Base-by-base conservation (phyloP, 2,329 filamentous ascomycete species). In the Ascomycota sp. region DNA sequence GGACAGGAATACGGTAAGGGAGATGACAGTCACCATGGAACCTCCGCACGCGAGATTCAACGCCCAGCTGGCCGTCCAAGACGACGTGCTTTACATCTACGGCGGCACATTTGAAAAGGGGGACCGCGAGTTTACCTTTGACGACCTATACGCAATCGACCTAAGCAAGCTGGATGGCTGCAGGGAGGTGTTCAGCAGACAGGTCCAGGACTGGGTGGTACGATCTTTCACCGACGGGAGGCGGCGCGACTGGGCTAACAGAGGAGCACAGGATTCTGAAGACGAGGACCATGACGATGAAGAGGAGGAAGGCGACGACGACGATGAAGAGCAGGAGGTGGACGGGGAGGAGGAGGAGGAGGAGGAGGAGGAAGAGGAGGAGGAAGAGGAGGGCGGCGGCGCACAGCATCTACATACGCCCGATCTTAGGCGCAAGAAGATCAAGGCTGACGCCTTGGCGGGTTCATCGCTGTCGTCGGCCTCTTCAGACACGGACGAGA, bases 101-200 rank as follows among this genome's bases (percentile, higher is more conserved):
- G 84, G 89, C 25, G 89, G 89, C 12, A 98, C 86, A 0, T 93
- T 78, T 46, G 89, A 98, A 50, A 89, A 92, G 50, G 86, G 81
- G 12, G 89, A 98, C 46, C 69, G 81, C 16, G 89, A 98, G 53
- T 92, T 79, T 47, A 95, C 84, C 0, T 92, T 95, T 53, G 84
- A 93, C 44, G 89, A 98, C 46, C 63, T 98, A 54, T 91, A 91
- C 55, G 76, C 82, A 2, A 73, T 95, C 38, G 83, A 98, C 47
- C 62, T 98, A n/a, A 84, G 77, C 38, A 93, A 92, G 54, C 64
- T 98, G 39, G 83, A 95, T 44, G 89, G 89, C 4, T 86, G 89
- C 41, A 86, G 83, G 50, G 78, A 93, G 54, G 69, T 95, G 32
- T 95, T 86, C 59, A 79, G 66, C 50, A 67, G 81, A 35, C 78